Conservation (phyloP, 108 stramenopile species). For the Nitzschia sp. region DNA sequence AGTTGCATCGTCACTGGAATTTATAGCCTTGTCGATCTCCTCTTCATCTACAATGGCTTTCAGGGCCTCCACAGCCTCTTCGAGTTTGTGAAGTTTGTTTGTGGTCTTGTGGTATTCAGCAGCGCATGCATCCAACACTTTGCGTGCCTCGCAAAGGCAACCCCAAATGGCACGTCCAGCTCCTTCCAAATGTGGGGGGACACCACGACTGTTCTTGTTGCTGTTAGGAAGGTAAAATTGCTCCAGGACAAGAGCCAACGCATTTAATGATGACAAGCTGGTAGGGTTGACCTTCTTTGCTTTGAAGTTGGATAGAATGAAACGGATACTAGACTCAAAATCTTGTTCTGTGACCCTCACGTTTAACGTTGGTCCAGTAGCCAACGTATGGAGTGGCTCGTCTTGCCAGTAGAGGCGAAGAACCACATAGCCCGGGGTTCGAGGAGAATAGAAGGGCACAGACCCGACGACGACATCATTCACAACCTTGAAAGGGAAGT, state of each 20-base stretch:
- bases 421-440: constrained; percentile 87
- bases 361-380: constrained; percentile 71
- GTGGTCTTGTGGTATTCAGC: constrained; percentile 62
- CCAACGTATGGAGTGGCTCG: constrained; percentile 69
- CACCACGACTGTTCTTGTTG: constrained; percentile 8
- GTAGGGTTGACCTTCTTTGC: constrained; percentile 70
- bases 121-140: constrained; percentile 64
- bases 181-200: constrained; percentile 49
- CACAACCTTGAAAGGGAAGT: constrained; percentile 53
- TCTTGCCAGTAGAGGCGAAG: constrained; percentile 81
- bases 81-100: constrained; percentile 45
- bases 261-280: constrained; percentile 71
- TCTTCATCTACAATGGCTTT: constrained; percentile 37
- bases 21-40: constrained; percentile 7
- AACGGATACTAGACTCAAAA: constrained; percentile 72
- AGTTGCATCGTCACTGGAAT: constrained; percentile 5
- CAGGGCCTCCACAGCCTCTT: constrained; percentile 52
- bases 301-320: constrained; percentile 86
- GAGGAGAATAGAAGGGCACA: constrained; percentile 82
- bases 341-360: constrained; percentile 63
- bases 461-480: constrained; percentile 62
- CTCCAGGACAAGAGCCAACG: constrained; percentile 70
- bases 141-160: constrained; percentile 83
- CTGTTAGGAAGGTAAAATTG: constrained; percentile 29
- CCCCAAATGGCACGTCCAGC: constrained; percentile 84